Conservation (phyloP, 2,329 filamentous ascomycete species). For the Lecanicillium sp. region DNA sequence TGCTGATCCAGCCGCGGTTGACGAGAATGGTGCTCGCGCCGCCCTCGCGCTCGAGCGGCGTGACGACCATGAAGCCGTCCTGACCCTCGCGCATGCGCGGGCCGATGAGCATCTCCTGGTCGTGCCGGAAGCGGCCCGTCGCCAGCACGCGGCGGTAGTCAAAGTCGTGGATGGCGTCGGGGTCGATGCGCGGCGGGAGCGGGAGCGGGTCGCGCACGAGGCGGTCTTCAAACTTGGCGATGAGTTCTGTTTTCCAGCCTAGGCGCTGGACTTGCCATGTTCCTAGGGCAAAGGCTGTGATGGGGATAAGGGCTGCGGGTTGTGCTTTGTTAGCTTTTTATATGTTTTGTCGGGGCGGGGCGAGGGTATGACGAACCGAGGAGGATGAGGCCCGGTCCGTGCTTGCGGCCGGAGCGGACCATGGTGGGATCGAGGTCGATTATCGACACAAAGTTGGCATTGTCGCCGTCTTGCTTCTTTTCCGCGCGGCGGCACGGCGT, state of each 20-base stretch:
- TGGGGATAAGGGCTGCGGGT: slow-evolving; percentile 65
- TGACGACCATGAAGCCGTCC: slow-evolving; percentile 86
- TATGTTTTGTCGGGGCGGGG: slow-evolving; percentile 1
- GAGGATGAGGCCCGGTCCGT: slow-evolving; percentile 74
- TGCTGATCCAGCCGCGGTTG: slow-evolving; percentile 86
- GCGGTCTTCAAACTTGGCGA: slow-evolving; percentile 88
- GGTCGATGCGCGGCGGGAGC: slow-evolving; percentile 75
- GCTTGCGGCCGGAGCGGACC: slow-evolving; percentile 63
- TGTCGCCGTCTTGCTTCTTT: slow-evolving; percentile 52
- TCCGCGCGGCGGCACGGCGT: slow-evolving; percentile 11
- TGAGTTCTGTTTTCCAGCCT: slow-evolving; percentile 86
- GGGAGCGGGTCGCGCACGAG: slow-evolving; percentile 79
- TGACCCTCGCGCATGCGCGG: slow-evolving; percentile 83
- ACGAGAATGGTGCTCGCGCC: slow-evolving; percentile 67
- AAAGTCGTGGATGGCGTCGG: slow-evolving; percentile 75
- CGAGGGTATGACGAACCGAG: slow-evolving; percentile 43
- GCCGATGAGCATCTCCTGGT: slow-evolving; percentile 93
- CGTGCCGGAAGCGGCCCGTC: slow-evolving; percentile 68
- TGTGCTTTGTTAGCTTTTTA: slow-evolving; percentile 1
- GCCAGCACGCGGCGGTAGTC: slow-evolving; percentile 82
- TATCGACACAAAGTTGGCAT: slow-evolving; percentile 75
- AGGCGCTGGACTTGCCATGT: slow-evolving; percentile 94
- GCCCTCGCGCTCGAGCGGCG: slow-evolving; percentile 69
- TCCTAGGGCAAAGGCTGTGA: slow-evolving; percentile 84
- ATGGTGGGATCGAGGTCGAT: slow-evolving; percentile 79